These are phyloP conservation scores for Piper longum DNA, from an alignment of 164 flowering plant genomes.

Conservation along the genomic window DNA sequence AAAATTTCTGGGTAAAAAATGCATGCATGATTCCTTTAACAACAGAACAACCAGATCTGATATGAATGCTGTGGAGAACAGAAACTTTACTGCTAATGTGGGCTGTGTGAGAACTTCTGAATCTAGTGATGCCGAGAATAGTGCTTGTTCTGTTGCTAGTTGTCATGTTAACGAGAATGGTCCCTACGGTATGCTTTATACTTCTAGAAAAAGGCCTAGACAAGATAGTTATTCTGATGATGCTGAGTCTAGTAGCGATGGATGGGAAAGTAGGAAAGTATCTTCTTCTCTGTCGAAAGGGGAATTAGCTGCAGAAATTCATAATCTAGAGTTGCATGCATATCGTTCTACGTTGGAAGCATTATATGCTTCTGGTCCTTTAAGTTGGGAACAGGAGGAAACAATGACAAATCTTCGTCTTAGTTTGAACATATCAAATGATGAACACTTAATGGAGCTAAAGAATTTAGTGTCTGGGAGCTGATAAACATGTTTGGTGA, in stretches of 20 bases:
- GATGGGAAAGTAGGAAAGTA: constrained; percentile 21
- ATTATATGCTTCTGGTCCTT: constrained; percentile 78
- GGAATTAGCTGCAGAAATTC: constrained; percentile 44
- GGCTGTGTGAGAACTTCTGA: constrained; percentile 28
- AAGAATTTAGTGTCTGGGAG: constrained; percentile 51
- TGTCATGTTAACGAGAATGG: constrained; percentile 36
- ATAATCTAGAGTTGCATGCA: constrained; percentile 76
- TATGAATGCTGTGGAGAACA: constrained; percentile 26
- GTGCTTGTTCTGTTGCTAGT: constrained; percentile 71
- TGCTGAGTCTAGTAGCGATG: constrained; percentile 40
- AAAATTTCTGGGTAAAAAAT: constrained; percentile 32
- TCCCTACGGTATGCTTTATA: constrained; percentile 15
- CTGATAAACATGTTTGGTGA: constrained; percentile 14
- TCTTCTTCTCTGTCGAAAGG: constrained; percentile 22
- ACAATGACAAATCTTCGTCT: constrained; percentile 77
- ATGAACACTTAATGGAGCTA: constrained; percentile 81
- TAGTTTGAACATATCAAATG: constrained; percentile 73
- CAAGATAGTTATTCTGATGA: constrained; percentile 35
- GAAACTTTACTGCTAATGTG: constrained; percentile 20
- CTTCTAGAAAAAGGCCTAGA: constrained; percentile 13
- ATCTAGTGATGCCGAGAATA: constrained; percentile 30
- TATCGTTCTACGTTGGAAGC: constrained; percentile 76
- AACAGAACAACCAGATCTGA: constrained; percentile 24
- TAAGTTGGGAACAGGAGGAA: constrained; percentile 90
- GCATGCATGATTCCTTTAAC: constrained; percentile 34